These are phyloP conservation scores for Lachnellula cervina DNA, from an alignment of 2,329 filamentous ascomycete genomes.

Conservation along the genomic window DNA sequence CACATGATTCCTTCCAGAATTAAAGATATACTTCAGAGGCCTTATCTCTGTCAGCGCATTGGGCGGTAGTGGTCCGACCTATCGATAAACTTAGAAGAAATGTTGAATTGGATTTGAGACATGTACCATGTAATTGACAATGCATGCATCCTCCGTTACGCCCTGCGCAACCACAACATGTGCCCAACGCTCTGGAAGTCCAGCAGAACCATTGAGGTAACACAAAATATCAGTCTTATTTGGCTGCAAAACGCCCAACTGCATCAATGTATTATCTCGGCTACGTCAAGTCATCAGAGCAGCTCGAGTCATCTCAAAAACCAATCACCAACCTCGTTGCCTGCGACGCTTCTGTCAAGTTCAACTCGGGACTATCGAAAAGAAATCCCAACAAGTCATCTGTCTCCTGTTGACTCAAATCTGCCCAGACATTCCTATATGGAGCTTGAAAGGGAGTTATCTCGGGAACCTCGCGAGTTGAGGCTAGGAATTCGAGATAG, in stretches of 20 bases:
- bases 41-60: constrained; percentile 1
- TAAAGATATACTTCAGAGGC: constrained; percentile 7
- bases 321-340: constrained; percentile 4
- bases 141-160: neutral
- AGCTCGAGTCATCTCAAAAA: neutral
- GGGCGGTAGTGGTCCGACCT: constrained; percentile 18
- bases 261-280: neutral
- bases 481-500: neutral
- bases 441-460: neutral
- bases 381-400: constrained; percentile 4
- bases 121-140: constrained; percentile 12
- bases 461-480: neutral
- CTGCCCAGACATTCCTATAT: constrained; percentile 10
- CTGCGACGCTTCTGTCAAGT: constrained; percentile 8
- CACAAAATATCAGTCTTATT: constrained; percentile 18
- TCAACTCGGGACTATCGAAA: constrained; percentile 3
- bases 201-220: constrained; percentile 12
- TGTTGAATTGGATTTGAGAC: neutral
- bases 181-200: constrained; percentile 11
- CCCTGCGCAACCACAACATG: constrained; percentile 11
- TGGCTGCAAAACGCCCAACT: constrained; percentile 15
- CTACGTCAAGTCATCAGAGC: neutral
- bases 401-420: constrained; percentile 8
- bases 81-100: neutral
- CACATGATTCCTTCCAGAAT: neutral